A percentile compares a stretch with the other conserved stretches of the same genome.
phyloP scores from a whole-genome alignment of 768 basidiomycete species.

The Tricholoma furcatifolium region DNA sequence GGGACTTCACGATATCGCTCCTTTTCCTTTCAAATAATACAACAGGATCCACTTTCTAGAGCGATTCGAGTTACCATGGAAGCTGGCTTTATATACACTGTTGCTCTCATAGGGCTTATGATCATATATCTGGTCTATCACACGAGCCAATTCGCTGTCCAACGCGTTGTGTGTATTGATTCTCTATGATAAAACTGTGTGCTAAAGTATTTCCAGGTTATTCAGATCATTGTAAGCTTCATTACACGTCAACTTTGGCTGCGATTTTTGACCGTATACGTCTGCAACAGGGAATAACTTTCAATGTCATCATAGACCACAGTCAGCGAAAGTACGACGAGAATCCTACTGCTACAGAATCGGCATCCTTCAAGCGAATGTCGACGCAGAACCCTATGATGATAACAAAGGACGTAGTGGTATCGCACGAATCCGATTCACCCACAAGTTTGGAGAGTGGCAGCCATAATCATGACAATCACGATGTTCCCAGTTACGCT shows the following conservation, averaged over 20 bases:
- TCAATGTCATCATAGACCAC: slow-evolving; percentile 12
- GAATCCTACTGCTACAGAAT: background rate
- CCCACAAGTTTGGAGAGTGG: too few species aligned
- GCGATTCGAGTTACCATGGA: slow-evolving; percentile 16
- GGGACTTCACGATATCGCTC: slow-evolving; percentile 10
- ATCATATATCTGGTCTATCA: slow-evolving; percentile 8
- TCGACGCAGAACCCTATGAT: slow-evolving; percentile 2
- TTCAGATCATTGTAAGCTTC: slow-evolving; percentile 12
- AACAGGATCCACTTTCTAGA: slow-evolving; percentile 13
- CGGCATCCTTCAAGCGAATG: background rate
- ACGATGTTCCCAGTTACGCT: background rate
- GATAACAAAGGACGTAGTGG: slow-evolving; percentile 13
- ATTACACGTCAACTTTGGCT: background rate
- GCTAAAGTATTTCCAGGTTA: slow-evolving; percentile 1
- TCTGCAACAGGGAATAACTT: slow-evolving; percentile 11
- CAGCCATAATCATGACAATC: background rate
- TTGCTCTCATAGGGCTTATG: slow-evolving; percentile 13
- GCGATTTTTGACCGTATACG: background rate
- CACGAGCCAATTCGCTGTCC: slow-evolving; percentile 11
- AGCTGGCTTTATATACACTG: slow-evolving; percentile 15
- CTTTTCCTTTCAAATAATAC: background rate
- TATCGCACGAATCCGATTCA: slow-evolving; percentile 7
- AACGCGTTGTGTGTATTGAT: slow-evolving; percentile 11
- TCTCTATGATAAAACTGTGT: background rate
- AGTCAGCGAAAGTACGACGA: background rate